Evolutionary conservation across 192 early-diverging fungal species (phyloP).

Genomic region (Backusella australiensis): DNA sequence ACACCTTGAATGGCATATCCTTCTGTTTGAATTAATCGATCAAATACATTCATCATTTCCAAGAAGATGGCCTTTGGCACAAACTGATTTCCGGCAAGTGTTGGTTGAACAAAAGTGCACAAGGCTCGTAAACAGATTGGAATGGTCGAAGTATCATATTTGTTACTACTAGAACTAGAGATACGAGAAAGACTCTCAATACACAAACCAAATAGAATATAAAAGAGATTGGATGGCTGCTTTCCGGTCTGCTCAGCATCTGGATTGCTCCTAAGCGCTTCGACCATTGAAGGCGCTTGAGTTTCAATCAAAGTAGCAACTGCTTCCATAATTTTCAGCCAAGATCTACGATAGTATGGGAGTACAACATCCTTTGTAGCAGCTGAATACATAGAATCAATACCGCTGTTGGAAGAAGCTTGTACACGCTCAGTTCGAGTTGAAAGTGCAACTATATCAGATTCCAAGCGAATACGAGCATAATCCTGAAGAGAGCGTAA

Average conservation of each 20-base stretch:
- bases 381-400: slow-evolving; percentile 61
- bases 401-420: slow-evolving; percentile 37
- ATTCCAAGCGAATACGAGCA: slow-evolving; percentile 63
- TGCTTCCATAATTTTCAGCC: slow-evolving; percentile 57
- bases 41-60: slow-evolving; percentile 70
- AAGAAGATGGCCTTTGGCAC: slow-evolving; percentile 54
- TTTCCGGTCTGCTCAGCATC: slow-evolving; percentile 15
- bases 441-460: slow-evolving; percentile 45
- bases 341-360: slow-evolving; percentile 58
- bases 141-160: slow-evolving; percentile 37
- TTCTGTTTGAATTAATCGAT: slow-evolving; percentile 70
- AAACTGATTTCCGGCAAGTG: slow-evolving; percentile 36
- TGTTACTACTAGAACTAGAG: slow-evolving; percentile 33
- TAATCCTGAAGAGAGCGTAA: slow-evolving; percentile 58
- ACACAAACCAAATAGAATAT: slow-evolving; percentile 71
- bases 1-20: slow-evolving; percentile 54
- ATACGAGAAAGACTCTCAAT: slow-evolving; percentile 54
- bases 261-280: slow-evolving; percentile 37
- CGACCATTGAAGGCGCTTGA: slow-evolving; percentile 43
- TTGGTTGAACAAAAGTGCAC: slow-evolving; percentile 51
- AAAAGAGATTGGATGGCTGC: slow-evolving; percentile 44
- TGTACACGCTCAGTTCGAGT: slow-evolving; percentile 34
- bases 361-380: slow-evolving; percentile 67
- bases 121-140: slow-evolving; percentile 52
- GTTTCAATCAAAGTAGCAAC: slow-evolving; percentile 50